Percentiles rank a stretch among this genome's conserved stretches.
These are phyloP conservation scores for Calvatia gigantea DNA, from an alignment of 768 basidiomycete genomes.

Conservation along the genomic window DNA sequence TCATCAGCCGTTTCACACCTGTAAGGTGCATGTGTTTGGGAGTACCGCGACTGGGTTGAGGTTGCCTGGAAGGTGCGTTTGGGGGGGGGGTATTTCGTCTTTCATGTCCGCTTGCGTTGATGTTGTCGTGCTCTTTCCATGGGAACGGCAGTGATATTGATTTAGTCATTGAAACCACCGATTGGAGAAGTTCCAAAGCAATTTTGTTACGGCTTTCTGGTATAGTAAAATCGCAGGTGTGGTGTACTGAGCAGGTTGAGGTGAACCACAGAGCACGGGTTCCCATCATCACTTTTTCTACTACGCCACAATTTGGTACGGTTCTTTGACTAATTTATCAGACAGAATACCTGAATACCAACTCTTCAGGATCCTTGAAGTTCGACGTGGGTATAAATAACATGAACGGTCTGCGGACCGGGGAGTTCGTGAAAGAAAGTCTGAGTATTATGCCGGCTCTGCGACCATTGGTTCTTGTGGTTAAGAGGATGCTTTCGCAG, in stretches of 20 bases:
- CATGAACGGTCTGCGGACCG: constrained; percentile 49
- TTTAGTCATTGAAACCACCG: constrained; percentile 24
- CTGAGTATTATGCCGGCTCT: constrained; percentile 55
- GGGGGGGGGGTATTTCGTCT: too few relatives aligned
- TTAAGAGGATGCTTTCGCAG: constrained; percentile 61
- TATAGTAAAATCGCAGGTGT: constrained; percentile 37
- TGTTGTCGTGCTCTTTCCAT: too few relatives aligned
- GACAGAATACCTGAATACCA: too few relatives aligned
- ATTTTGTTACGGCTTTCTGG: constrained; percentile 46
- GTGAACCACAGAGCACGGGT: constrained; percentile 36
- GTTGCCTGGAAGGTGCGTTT: constrained; percentile 57
- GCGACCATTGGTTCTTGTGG: constrained; percentile 52
- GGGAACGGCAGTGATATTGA: constrained; percentile 21
- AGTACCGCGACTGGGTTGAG: constrained; percentile 58
- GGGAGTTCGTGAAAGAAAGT: constrained; percentile 49
- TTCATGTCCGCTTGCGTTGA: too few relatives aligned
- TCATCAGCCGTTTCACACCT: constrained; percentile 38
- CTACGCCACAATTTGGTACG: constrained; percentile 36
- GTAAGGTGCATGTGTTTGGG: constrained; percentile 54
- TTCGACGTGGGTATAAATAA: constrained; percentile 71
- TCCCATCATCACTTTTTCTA: constrained; percentile 62
- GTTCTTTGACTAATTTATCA: not conserved
- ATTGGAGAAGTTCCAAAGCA: constrained; percentile 28
- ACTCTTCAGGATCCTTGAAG: constrained; percentile 44
- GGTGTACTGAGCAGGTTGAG: constrained; percentile 33